Percentiles rank a stretch among this genome's conserved stretches.
phyloP scores from a whole-genome alignment of 352 stramenopile species.

The Thraustochytrium striatum region DNA sequence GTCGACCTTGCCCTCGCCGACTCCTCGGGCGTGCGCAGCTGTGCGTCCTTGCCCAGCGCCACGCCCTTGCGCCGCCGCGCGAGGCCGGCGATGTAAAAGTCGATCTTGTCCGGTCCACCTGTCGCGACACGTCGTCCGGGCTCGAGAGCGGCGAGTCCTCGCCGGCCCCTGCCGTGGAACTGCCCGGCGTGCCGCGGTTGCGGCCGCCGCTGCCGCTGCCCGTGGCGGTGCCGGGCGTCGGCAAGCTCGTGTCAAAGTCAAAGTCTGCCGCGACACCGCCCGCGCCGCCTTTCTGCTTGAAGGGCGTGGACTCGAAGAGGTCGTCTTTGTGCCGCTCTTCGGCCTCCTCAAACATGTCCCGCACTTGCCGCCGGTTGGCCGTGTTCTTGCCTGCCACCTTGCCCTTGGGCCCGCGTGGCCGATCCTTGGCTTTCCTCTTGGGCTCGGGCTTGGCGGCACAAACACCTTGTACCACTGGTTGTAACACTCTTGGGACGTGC shows the following conservation, averaged over 20 bases:
- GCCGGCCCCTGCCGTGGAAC: neutral
- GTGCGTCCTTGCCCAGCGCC: neutral
- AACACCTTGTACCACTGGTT: constrained; percentile 20
- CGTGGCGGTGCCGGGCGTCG: neutral
- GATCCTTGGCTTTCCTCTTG: neutral
- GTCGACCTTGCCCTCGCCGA: neutral
- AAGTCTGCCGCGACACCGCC: neutral
- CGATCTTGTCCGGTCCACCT: neutral
- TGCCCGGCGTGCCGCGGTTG: neutral
- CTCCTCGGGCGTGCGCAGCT: neutral
- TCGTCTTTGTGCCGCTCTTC: constrained; percentile 1
- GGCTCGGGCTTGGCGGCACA: neutral
- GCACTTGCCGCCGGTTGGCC: constrained; percentile 16
- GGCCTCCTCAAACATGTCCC: neutral
- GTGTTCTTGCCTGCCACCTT: constrained; percentile 19
- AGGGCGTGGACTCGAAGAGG: constrained; percentile 22
- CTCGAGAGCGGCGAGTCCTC: neutral
- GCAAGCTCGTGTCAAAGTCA: constrained; percentile 37
- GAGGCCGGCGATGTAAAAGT: constrained; percentile 32
- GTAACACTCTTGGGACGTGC: constrained; percentile 28
- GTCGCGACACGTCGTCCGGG: neutral
- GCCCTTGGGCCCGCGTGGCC: neutral
- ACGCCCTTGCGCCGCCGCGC: neutral
- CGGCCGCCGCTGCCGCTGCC: neutral
- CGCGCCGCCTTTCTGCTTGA: neutral